Percentiles rank a stretch among this genome's conserved stretches.
Evolutionary conservation across 257 asterid genomes (phyloP).

Genomic region (Penstemon eatonii): DNA sequence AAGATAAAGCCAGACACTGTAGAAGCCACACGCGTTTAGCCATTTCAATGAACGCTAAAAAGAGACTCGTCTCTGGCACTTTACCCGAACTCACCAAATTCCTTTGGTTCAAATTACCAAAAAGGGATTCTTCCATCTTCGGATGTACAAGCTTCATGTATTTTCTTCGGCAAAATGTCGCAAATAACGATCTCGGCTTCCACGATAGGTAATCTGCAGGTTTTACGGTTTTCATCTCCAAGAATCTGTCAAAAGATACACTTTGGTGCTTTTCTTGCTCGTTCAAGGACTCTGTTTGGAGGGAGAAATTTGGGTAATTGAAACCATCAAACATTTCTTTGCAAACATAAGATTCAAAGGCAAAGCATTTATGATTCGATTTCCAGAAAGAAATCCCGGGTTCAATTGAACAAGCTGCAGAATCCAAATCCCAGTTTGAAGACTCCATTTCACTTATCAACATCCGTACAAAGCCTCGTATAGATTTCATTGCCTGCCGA

Average conservation of each 20-base stretch:
- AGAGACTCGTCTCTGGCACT: slow-evolving; percentile 58
- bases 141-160: slow-evolving; percentile 59
- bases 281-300: slow-evolving; percentile 15
- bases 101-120: slow-evolving; percentile 56
- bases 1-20: slow-evolving; percentile 71
- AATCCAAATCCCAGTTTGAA: slow-evolving; percentile 73
- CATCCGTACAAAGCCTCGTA: slow-evolving; percentile 60
- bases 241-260: slow-evolving; percentile 48
- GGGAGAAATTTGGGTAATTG: slow-evolving; percentile 47
- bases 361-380: slow-evolving; percentile 51
- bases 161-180: slow-evolving; percentile 55
- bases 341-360: slow-evolving; percentile 73
- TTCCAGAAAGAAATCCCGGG: slow-evolving; percentile 57
- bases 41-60: slow-evolving; percentile 59
- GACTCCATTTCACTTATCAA: slow-evolving; percentile 59
- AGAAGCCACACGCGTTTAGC: slow-evolving; percentile 79
- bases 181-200: slow-evolving; percentile 77
- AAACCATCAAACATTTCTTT: slow-evolving; percentile 77
- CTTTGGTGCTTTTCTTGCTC: slow-evolving; percentile 29
- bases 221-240: slow-evolving; percentile 52
- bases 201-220: slow-evolving; percentile 57
- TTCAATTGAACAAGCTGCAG: slow-evolving; percentile 60
- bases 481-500: slow-evolving; percentile 51
- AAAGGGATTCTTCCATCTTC: slow-evolving; percentile 63
- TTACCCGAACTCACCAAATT: slow-evolving; percentile 49